These are phyloP conservation scores for Gynostemma pentaphyllum DNA, from an alignment of 306 rosid genomes.

Conservation along the genomic window DNA sequence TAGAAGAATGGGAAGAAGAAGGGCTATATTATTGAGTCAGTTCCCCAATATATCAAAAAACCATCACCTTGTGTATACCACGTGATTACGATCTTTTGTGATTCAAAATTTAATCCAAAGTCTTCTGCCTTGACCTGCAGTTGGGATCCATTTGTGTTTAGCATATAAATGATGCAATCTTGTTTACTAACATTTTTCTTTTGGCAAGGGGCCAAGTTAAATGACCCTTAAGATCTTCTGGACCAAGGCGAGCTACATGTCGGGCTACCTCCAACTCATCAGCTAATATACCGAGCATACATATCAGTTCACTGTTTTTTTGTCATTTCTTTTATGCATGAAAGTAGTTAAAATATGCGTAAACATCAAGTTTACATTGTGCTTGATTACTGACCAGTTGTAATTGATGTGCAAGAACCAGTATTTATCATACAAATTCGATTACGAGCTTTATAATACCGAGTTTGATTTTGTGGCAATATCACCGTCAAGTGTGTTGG, in stretches of 20 bases:
- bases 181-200: not conserved
- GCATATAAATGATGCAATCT: not conserved
- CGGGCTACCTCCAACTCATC: not conserved
- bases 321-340: not conserved
- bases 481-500: slow-evolving; percentile 4
- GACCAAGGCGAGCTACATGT: not conserved
- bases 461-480: not conserved
- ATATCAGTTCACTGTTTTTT: not conserved
- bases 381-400: not conserved
- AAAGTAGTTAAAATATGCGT: not conserved
- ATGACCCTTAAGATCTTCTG: not conserved
- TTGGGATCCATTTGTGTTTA: not conserved
- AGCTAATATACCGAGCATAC: not conserved
- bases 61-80: not conserved
- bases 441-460: not conserved
- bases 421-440: not conserved
- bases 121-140: not conserved
- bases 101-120: not conserved
- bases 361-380: not conserved
- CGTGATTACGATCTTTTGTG: not conserved
- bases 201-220: not conserved
- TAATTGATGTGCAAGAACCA: not conserved
- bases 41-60: not conserved
- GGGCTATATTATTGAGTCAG: slow-evolving; percentile 6
- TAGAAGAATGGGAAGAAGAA: slow-evolving; percentile 14